Base-by-base conservation (phyloP, 208 protist species). In the Trypanosoma lewisi region DNA sequence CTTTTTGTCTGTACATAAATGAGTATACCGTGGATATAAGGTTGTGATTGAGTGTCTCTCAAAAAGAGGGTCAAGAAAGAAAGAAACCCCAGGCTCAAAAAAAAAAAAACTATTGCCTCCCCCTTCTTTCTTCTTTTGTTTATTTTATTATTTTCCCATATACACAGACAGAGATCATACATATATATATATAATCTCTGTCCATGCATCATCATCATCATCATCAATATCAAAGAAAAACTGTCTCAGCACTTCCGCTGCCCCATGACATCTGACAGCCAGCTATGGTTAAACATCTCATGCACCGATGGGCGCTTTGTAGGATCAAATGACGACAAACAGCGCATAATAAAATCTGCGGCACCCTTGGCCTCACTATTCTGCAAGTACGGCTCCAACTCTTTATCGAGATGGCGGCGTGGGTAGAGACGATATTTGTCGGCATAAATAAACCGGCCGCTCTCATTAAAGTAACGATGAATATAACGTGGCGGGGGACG, bases 281-380 rank as follows among this genome's bases (percentile, higher is more conserved):
- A 94, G 39, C 41, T 52, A 55, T 94, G 83, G 2, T 47, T 33
- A 27, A 91, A 71, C 56, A 94, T 49, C 30, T 82, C 70, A 37
- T 62, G 60, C 16, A 83, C 83, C 0, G 77, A 78, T 12, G 78
- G 78, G 0, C 87, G 82, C n/a, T 75, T 33, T 34, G 55, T 70
- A n/a, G 84, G 82, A 48, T 89, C 80, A 77, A 84, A 94, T 23
- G 59, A 74, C 55, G 47, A 34, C 27, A 94, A 44, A 63, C 87
- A 91, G 1, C 50, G 56, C 52, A 91, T 53, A 28, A 94, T 82
- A 62, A 94, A 94, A 47, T 68, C 61, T 17, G 87, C 75, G 16
- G 76, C 73, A 30, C 12, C 12, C n/a, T 61, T 64, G 4, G 78
- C 78, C 55, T 84, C 78, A 25, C 31, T 41, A 4, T 53, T 42